Conservation (phyloP, 2,329 filamentous ascomycete species). For the Epichloe hybrida region DNA sequence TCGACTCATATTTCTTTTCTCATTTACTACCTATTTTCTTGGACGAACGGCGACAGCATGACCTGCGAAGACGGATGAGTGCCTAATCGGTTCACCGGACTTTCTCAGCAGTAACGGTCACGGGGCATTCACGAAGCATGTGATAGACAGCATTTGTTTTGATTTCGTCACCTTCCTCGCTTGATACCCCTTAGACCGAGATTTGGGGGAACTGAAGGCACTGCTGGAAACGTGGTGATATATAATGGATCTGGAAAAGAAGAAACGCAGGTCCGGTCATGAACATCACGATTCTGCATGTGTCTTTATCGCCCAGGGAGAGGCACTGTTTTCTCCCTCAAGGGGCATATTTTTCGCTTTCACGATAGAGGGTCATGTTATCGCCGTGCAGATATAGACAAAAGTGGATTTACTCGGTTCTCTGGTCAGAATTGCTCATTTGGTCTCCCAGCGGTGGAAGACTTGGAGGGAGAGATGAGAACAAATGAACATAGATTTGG, state of each 20-base stretch:
- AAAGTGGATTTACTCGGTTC: constrained; percentile 52
- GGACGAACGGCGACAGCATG: constrained; percentile 29
- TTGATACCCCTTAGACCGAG: constrained; percentile 33
- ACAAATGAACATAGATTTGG: constrained; percentile 19
- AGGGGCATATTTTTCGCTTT: constrained; percentile 27
- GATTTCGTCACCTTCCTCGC: constrained; percentile 28
- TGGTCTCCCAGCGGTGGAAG: constrained; percentile 19
- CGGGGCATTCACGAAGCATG: constrained; percentile 28
- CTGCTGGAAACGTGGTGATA: constrained; percentile 23
- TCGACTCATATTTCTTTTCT: not conserved
- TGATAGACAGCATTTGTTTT: constrained; percentile 32
- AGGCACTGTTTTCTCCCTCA: constrained; percentile 17
- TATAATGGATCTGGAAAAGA: constrained; percentile 17
- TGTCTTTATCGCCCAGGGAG: constrained; percentile 23
- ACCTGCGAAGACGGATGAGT: constrained; percentile 23
- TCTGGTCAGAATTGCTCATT: constrained; percentile 30
- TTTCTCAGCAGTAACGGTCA: constrained; percentile 22
- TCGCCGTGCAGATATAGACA: constrained; percentile 43
- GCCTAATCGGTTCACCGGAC: constrained; percentile 18
- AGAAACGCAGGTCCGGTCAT: constrained; percentile 7
- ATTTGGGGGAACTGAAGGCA: constrained; percentile 25
- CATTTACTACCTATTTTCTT: not conserved
- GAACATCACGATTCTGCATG: constrained; percentile 23
- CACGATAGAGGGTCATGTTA: constrained; percentile 31
- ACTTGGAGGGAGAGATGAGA: constrained; percentile 13